Evolutionary conservation across 2,329 filamentous ascomycete genomes (phyloP), one percentile per base, ranked within the genome.

Genomic region (Cytospora paraplurivora): DNA sequence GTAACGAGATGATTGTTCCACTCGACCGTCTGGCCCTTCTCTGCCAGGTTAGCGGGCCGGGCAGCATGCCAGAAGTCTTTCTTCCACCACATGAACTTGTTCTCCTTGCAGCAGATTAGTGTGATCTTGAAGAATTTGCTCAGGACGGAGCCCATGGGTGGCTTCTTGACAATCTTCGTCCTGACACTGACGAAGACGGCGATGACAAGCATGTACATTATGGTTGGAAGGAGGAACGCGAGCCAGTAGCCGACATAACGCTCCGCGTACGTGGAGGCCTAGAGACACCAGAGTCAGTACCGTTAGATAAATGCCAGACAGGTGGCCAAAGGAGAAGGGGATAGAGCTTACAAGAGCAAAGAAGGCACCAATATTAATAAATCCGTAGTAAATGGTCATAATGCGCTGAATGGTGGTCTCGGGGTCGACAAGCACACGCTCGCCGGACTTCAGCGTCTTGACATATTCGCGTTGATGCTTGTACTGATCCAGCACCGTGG

Each of bases 171-270:
- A 67, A 90, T 88, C 11, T 77, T 80, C 56, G 85, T 84, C 66
- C 82, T 82, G 71, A 85, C 85, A 62, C 79, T 70, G 67, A 81
- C 77, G 50, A 90, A 78, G 8, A 90, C 77, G 0, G 83, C 53
- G 0, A 87, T 88, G 67, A 86, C 83, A 13, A 83, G 68, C 64
- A 83, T 79, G 75, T 88, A 89, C 70, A 89, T 76, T 65, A 85
- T 73, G 3, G 79, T 68, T 59, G 76, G 75, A 56, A 79, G 71
- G 68, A 80, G 67, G 77, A 81, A 93, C 0, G 89, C 82, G 32
- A 90, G 81, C 87, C 88, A 93, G 79, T 91, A 92, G 8, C 89
- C 89, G 55, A 91, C 82, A 66, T 90, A 91, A 72, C 89, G 88
- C 75, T 92, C 90, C 1, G 88, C 85, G 71, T 90, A 93, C 38